These are phyloP conservation scores for Sanghuangporus baumii DNA, from an alignment of 1,284 basidiomycete species.

Conservation along the genomic window DNA sequence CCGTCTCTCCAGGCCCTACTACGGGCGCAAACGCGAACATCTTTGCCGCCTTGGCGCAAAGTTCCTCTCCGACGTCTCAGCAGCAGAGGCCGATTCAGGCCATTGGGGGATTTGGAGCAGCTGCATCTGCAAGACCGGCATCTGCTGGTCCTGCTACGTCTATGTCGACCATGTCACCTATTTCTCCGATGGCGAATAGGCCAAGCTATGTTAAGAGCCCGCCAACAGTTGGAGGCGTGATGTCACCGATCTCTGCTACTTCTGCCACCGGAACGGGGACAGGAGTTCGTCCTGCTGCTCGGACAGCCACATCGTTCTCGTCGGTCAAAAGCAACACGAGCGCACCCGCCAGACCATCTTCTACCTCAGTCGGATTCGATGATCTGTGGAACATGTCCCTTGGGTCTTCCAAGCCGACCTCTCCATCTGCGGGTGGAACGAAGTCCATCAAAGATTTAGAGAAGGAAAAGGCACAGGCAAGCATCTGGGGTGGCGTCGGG, in stretches of 20 bases:
- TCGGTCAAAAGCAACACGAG: conserved; percentile 24
- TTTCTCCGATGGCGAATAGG: conserved; percentile 16
- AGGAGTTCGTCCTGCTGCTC: conserved; percentile 19
- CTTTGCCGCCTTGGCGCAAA: conserved; percentile 20
- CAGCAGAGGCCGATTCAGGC: conserved; percentile 15
- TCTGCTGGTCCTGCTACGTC: conserved; percentile 11
- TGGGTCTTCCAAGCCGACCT: conserved; percentile 34
- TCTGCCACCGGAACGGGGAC: conserved; percentile 17
- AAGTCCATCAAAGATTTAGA: conserved; percentile 87
- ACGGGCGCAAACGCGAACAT: conserved; percentile 25
- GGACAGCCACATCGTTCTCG: conserved; percentile 24
- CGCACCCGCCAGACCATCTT: conserved; percentile 30
- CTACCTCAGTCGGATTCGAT: conserved; percentile 56
- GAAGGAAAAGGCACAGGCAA: conserved; percentile 75
- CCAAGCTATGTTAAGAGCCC: conserved; percentile 18
- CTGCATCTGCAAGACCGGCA: not conserved
- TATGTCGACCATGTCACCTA: conserved; percentile 12
- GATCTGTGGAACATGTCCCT: conserved; percentile 89
- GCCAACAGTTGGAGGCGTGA: not conserved
- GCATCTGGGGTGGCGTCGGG: conserved; percentile 64
- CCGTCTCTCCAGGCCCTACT: conserved; percentile 44
- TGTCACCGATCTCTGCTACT: conserved; percentile 11
- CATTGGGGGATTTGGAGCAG: conserved; percentile 6
- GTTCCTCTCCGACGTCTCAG: conserved; percentile 7
- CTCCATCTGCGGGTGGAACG: conserved; percentile 27